Evolutionary conservation across 2,329 filamentous ascomycete genomes (phyloP).

Genomic region (Neopestalotiopsis clavispora): DNA sequence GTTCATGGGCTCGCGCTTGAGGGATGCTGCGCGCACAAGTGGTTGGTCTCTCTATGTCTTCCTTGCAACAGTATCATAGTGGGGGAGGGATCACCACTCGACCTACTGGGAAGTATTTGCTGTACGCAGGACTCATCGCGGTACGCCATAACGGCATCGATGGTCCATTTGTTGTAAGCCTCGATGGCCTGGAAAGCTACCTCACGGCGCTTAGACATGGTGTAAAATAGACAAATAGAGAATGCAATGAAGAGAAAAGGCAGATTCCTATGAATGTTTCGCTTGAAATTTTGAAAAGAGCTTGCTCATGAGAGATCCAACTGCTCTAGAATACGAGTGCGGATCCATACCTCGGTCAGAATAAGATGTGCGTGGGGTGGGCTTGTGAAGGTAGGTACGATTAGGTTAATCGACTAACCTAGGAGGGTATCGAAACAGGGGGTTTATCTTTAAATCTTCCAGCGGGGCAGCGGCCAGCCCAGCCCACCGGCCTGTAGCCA

Average conservation of each 20-base stretch:
- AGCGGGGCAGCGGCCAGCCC: no score
- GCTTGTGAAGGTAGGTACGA: neutral
- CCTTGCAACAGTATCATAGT: no score
- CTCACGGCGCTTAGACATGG: neutral
- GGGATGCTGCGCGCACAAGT: slow-evolving; percentile 2
- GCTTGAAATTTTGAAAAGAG: no score
- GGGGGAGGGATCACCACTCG: no score
- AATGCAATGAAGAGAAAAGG: neutral
- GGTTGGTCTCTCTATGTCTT: neutral
- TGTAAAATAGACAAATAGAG: neutral
- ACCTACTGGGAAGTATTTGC: slow-evolving; percentile 3
- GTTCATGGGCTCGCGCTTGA: slow-evolving; percentile 3
- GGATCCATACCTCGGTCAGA: neutral
- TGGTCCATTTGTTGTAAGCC: slow-evolving; percentile 4
- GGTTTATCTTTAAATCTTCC: neutral
- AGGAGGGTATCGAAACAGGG: neutral
- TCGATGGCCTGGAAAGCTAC: neutral
- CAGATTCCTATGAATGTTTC: neutral
- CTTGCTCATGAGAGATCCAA: no score
- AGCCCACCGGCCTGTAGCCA: no score
- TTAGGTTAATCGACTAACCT: neutral
- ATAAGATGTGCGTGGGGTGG: neutral
- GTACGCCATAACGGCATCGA: neutral
- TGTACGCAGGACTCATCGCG: neutral
- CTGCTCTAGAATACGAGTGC: neutral